Conservation (phyloP, 2,329 filamentous ascomycete species). For the Hyphodiscus sp. region DNA sequence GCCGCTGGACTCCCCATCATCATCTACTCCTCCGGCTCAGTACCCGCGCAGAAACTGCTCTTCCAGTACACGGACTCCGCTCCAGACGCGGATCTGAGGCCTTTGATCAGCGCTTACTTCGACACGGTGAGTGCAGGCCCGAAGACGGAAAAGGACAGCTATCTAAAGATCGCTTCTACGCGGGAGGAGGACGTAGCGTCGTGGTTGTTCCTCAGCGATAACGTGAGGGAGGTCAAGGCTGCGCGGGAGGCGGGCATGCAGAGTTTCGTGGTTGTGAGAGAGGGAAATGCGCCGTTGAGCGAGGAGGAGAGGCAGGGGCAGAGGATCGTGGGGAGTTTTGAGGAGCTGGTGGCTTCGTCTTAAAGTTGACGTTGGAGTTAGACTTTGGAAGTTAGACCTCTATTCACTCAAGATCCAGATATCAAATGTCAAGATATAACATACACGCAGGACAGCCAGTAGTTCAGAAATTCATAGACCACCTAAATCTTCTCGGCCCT, state of each 20-base stretch:
- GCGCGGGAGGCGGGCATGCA: conserved; percentile 57
- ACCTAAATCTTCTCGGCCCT: too few relatives aligned
- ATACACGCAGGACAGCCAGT: too few relatives aligned
- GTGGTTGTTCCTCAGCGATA: conserved; percentile 79
- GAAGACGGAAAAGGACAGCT: conserved; percentile 63
- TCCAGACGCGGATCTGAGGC: conserved; percentile 49
- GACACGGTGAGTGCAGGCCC: conserved; percentile 75
- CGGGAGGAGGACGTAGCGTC: conserved; percentile 39
- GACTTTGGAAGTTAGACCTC: too few relatives aligned
- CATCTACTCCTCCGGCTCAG: conserved; percentile 78
- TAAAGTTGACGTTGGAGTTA: too few relatives aligned
- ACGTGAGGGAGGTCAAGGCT: conserved; percentile 61
- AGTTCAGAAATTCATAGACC: too few relatives aligned
- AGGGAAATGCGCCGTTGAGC: conserved; percentile 62
- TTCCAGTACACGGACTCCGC: conserved; percentile 57
- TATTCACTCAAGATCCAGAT: too few relatives aligned
- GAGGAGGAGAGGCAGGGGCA: conserved; percentile 35
- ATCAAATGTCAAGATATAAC: too few relatives aligned
- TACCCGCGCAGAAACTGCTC: conserved; percentile 73
- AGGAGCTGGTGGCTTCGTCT: not conserved
- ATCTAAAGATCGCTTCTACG: conserved; percentile 35
- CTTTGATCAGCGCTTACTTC: conserved; percentile 60
- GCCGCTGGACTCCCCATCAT: conserved; percentile 51
- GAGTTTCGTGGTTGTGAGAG: conserved; percentile 55
- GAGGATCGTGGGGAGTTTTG: conserved; percentile 25